Percentiles rank a stretch among this genome's conserved stretches.
Evolutionary conservation across 1,139 yeast species (phyloP).

Genomic region (Lodderomyces elongisporus): DNA sequence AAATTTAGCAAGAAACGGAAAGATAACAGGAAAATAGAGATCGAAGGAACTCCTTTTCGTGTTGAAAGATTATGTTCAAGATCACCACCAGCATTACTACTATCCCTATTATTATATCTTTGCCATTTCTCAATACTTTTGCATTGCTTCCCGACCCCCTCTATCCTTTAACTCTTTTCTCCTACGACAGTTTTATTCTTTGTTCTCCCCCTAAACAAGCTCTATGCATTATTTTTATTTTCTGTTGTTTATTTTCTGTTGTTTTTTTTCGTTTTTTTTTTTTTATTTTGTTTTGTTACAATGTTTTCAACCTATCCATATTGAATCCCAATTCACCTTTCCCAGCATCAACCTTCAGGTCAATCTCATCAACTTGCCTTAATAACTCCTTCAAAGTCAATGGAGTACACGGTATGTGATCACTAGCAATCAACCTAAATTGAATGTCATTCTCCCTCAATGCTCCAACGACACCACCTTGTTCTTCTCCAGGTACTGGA

Average conservation of each 20-base stretch:
- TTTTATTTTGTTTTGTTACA: background rate
- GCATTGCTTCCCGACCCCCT: no score
- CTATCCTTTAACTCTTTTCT: no score
- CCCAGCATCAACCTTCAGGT: conserved; percentile 15
- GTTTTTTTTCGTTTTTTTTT: background rate
- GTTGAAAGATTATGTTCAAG: no score
- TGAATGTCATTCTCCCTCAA: conserved; percentile 20
- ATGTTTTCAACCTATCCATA: background rate
- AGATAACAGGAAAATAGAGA: no score
- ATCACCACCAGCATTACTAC: no score
- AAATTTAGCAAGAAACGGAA: no score
- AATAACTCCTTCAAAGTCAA: conserved; percentile 21
- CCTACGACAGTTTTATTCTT: no score
- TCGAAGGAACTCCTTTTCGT: no score
- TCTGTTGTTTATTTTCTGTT: background rate
- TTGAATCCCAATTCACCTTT: conserved; percentile 23
- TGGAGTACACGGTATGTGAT: conserved; percentile 22
- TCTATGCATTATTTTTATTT: no score
- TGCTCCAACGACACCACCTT: conserved; percentile 1
- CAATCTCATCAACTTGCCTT: conserved; percentile 17
- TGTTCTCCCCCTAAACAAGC: no score
- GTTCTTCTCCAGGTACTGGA: conserved; percentile 10
- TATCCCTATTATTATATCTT: no score
- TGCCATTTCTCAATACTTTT: no score
- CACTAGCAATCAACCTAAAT: conserved; percentile 33